Evolutionary conservation across 1,284 basidiomycete species (phyloP), one percentile per base, ranked within the genome.

Genomic region (Moniliophthora roreri): DNA sequence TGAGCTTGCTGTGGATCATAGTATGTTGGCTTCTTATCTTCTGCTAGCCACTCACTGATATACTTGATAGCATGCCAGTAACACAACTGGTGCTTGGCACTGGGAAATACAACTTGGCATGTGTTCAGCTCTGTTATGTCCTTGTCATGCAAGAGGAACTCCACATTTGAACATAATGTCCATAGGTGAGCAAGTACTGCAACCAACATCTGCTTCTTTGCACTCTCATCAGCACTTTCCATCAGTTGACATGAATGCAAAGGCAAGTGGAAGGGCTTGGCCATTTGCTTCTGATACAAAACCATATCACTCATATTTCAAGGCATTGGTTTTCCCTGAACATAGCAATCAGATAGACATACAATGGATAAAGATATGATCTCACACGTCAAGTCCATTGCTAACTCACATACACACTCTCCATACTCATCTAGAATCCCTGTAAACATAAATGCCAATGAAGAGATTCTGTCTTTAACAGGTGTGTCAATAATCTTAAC

Each of bases 321-420:
- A 37, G 9, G 48, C 53, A 51, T 50, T 54, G 6, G 48, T 54
- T n/a, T 54, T 54, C 53, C 41, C 53, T 51, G n/a, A n/a, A n/a
- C n/a, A n/a, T n/a, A n/a, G 28, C n/a, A n/a, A n/a, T n/a, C n/a
- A n/a, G n/a, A n/a, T n/a, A n/a, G n/a, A n/a, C n/a, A n/a, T n/a
- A n/a, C n/a, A n/a, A n/a, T n/a, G n/a, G n/a, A n/a, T n/a, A 32
- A 6, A 32, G 6, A 32, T 11, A 32, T n/a, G n/a, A n/a, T n/a
- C 57, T 48, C 46, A 62, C 60, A 62, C 1, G 60, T 61, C 8
- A 56, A 61, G 35, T 62, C 61, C 54, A 62, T 48, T 1, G 54
- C 50, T 5, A 62, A 10, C 32, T 61, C 60, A 3, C 47, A 50
- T 11, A 46, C 45, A 2, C 52, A n/a, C 0, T 8, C 15, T 9